Evolutionary conservation across 169 alveolate genomes (phyloP), one percentile per base, ranked within the genome.

Genomic region (Blepharisma undulans): DNA sequence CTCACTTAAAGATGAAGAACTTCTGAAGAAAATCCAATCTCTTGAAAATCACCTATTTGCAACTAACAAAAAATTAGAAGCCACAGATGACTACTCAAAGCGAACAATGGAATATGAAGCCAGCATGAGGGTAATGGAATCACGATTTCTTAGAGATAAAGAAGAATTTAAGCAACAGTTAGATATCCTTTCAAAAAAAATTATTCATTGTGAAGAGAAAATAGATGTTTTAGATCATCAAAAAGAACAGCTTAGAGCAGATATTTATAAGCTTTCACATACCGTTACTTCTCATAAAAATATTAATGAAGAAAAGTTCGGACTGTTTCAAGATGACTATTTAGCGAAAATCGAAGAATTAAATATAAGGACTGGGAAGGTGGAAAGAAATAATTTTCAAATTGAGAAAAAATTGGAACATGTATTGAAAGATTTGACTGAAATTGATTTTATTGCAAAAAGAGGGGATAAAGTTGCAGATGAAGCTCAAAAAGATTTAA

Each of bases 61-160:
- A 10, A 29, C 25, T 2, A 32, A 22, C 72, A 79, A 32, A 27
- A 79, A 79, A 33, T 25, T 79, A 22, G 34, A 22, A 79, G 61
- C 61, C 8, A 33, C 34, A 25, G 87, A 79, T 30, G 87, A 79
- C 8, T 32, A 29, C 18, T 79, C 87, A 21, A 33, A 33, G 72
- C 29, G 34, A 12, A 32, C 34, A 22, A 27, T 79, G 87, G 87
- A 79, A 79, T 79, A 30, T 33, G 87, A 79, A n/a, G 29, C 87
- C 10, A 27, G 34, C 12, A 79, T 79, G 61, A 25, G 61, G 12
- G 71, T 79, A 22, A 79, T 79, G 87, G 72, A 79, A 22, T 27
- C 61, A 0, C 29, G 61, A 22, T 79, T 79, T 32, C 7, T 12
- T 0, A 27, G 18, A 79, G 87, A 79, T 33, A 27, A 33, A 79